Evolutionary conservation across 345 rosid genomes (phyloP).

Genomic region (Noccaea caerulescens): DNA sequence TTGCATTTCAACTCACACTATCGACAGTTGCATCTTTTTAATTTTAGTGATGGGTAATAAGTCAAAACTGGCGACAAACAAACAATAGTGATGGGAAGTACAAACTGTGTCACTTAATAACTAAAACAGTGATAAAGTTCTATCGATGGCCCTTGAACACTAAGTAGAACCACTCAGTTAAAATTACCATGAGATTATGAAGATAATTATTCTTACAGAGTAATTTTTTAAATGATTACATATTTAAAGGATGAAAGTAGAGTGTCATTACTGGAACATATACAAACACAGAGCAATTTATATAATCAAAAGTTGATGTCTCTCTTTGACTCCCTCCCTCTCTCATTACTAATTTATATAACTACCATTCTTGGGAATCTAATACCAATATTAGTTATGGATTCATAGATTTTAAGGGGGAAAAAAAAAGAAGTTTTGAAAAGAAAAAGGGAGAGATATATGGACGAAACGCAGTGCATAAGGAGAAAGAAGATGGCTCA

Average conservation of each 20-base stretch:
- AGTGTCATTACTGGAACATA: conserved; percentile 5
- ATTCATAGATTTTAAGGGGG: background rate
- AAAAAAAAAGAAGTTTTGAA: background rate
- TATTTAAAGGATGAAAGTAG: conserved; percentile 8
- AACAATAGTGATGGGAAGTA: too few relatives aligned
- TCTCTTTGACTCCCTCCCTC: conserved; percentile 10
- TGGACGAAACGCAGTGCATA: background rate
- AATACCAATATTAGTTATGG: background rate
- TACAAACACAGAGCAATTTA: conserved; percentile 12
- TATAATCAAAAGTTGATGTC: conserved; percentile 22
- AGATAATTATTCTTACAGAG: conserved; percentile 6
- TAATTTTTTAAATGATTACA: conserved; percentile 2
- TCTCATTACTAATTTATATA: conserved; percentile 15
- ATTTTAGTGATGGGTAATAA: too few relatives aligned
- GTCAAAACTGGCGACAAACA: too few relatives aligned
- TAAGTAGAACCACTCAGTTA: background rate
- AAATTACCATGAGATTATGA: conserved; percentile 14
- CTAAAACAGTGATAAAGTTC: too few relatives aligned
- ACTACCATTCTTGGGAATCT: background rate
- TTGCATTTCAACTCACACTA: conserved; percentile 29
- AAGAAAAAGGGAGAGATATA: background rate
- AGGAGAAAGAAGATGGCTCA: background rate
- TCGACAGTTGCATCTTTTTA: background rate
- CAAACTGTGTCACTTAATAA: too few relatives aligned
- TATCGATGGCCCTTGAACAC: background rate